Evolutionary conservation across 805 yeast species (phyloP).

Genomic region (Yamadazyma olivae): DNA sequence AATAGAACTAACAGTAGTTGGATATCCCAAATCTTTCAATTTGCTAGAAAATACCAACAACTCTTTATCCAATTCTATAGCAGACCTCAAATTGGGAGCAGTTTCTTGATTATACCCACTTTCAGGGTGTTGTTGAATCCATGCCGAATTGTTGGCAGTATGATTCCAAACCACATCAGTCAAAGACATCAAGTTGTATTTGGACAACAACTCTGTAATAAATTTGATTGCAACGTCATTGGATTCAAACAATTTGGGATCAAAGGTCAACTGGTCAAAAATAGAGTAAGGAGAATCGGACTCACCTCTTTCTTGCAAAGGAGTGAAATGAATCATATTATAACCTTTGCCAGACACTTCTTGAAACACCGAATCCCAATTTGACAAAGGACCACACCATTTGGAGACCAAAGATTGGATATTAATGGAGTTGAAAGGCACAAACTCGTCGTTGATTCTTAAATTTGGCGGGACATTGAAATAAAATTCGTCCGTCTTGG

Average conservation of each 20-base stretch:
- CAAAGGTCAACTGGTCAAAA: conserved; percentile 78
- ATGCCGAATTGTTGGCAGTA: conserved; percentile 84
- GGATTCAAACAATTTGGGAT: conserved; percentile 56
- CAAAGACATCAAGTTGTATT: conserved; percentile 66
- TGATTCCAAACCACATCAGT: conserved; percentile 95
- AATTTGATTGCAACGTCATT: conserved; percentile 52
- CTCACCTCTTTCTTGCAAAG: conserved; percentile 83
- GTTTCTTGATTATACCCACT: conserved; percentile 83
- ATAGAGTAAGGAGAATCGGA: conserved; percentile 94
- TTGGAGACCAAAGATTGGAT: conserved; percentile 86
- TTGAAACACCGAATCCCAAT: conserved; percentile 68
- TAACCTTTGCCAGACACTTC: conserved; percentile 73
- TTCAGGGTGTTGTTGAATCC: conserved; percentile 87
- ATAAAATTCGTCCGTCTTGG: conserved; percentile 57
- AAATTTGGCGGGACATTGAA: conserved; percentile 82
- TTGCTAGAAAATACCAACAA: conserved; percentile 62
- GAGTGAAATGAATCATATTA: conserved; percentile 96
- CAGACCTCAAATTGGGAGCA: conserved; percentile 84
- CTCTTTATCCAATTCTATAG: conserved; percentile 77
- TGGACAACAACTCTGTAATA: conserved; percentile 46
- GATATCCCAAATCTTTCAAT: conserved; percentile 57
- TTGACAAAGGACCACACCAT: conserved; percentile 72
- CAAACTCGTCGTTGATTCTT: conserved; percentile 47
- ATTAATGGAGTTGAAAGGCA: conserved; percentile 76
- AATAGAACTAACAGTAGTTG: conserved; percentile 48